Evolutionary conservation across 371 early-diverging fungal species (phyloP).

Genomic region (Saksenaea vasiformis): DNA sequence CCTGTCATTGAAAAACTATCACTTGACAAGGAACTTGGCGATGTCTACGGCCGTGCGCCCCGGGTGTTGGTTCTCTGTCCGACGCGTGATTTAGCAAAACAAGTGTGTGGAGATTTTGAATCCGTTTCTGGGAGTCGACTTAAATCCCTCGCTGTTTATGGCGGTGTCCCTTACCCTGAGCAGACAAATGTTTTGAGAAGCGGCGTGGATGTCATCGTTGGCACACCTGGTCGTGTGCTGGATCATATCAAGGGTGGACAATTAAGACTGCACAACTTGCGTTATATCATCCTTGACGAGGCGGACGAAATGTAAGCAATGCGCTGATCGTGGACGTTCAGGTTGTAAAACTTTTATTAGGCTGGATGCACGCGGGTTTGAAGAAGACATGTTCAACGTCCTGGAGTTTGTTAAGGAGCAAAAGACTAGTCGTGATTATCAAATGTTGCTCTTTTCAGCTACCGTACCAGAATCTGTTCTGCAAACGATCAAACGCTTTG

Average conservation of each 20-base stretch:
- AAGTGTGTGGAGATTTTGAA: constrained; percentile 79
- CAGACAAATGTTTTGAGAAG: constrained; percentile 79
- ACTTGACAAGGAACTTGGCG: constrained; percentile 43
- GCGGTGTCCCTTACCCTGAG: constrained; percentile 83
- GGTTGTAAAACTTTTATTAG: background rate
- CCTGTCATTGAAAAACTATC: constrained; percentile 84
- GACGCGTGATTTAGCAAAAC: constrained; percentile 97
- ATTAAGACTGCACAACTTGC: constrained; percentile 70
- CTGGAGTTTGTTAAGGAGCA: constrained; percentile 76
- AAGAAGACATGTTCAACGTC: constrained; percentile 89
- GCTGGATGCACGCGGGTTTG: constrained; percentile 94
- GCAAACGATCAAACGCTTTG: constrained; percentile 79
- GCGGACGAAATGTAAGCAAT: constrained; percentile 82
- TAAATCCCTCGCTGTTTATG: constrained; percentile 67
- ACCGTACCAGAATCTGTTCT: constrained; percentile 87
- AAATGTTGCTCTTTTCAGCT: constrained; percentile 87
- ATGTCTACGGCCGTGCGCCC: constrained; percentile 68
- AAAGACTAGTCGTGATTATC: constrained; percentile 71
- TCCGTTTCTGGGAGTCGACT: constrained; percentile 60
- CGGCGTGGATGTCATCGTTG: constrained; percentile 96
- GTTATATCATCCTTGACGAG: constrained; percentile 91
- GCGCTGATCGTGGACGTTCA: background rate
- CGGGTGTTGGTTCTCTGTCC: constrained; percentile 84
- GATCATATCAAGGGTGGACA: constrained; percentile 92
- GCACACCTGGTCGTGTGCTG: constrained; percentile 96